Evolutionary conservation across 169 alveolate species (phyloP), one percentile per base, ranked within the genome.

Genomic region (Plasmodium inui): DNA sequence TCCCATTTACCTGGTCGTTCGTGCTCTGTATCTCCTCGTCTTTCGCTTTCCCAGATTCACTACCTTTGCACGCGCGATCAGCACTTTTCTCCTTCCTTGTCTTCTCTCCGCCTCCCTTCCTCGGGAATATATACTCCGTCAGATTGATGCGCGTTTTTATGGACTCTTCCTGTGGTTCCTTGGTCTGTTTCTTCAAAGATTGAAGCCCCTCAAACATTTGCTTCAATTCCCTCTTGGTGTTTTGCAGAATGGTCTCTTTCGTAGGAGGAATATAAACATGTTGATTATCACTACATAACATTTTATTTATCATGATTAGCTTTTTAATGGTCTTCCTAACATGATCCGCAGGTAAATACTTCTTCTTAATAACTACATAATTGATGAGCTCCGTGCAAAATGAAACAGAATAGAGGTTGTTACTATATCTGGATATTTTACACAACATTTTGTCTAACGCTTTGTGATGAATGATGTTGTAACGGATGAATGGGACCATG

Each of bases 381-480:
- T 34, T 76, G n/a, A 92, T 76, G 39, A 92, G 32, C 32, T 84
- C 89, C 19, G 53, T 70, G 50, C 93, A 76, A 74, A 92, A 92
- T 1, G 82, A 28, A 12, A 92, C 80, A 74, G 67, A 41, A 57
- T 92, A 41, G 7, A 79, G 78, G 72, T 82, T 28, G 28, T 34
- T 84, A n/a, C 28, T n/a, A 73, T 92, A 41, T 17, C 14, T 84
- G 30, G 37, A 78, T 8, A 70, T 61, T 32, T 74, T 84, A n/a
- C 81, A 14, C 57, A 92, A 22, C 71, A 34, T 74, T 41, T 82
- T 81, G 70, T 92, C 84, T 61, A 92, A 82, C 30, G 44, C 32
- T 14, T 82, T 84, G 19, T 74, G 82, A 84, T 82, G 30, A 55
- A 92, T 61, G 74, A 92, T 72, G 37, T 82, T 82, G 50, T 83